Evolutionary conservation across 805 yeast species (phyloP), one percentile per base, ranked within the genome.

Genomic region (Kuraishia floccosa): DNA sequence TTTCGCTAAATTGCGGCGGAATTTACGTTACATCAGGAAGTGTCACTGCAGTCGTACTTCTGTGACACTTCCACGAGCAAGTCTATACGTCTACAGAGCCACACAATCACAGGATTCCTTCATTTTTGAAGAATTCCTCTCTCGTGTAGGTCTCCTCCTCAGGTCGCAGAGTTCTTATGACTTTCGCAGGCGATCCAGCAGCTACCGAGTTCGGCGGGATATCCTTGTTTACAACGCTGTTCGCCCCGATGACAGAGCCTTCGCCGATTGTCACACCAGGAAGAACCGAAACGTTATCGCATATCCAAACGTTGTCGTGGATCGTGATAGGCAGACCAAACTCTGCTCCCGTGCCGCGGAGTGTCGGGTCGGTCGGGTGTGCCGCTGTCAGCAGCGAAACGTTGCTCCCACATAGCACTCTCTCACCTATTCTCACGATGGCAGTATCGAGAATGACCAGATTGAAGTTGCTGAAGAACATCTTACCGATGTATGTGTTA

Each of bases 251-350:
- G 2, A 73, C 72, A 4, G 65, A 62, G 7, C 69, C 67, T 30
- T 71, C 68, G 10, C 86, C 87, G 27, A 79, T 61, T 1, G 65
- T 69, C 8, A 75, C 76, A 6, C 86, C 87, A 2, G 82, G 80
- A 30, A 77, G 49, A 6, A 80, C 61, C 1, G 57, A 54, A 11
- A 56, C 71, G 25, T 61, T 59, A 1, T 75, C 60, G 11, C 82
- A 83, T 25, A 79, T 54, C 89, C 87, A 79, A 6, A 75, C 81
- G 37, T 69, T 66, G 46, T 72, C 63, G 3, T 79, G 84, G 22
- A 80, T 71, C 3, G 47, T 56, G 19, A 80, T 64, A 5, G 80
- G 77, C 23, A 50, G 43, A 0, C 79, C 76, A 40, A 54, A 67
- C 44, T 79, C 87, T 3, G 54, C 52, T 2, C 63, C 70, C 33